Conservation (phyloP, 2,329 filamentous ascomycete genomes). For the Cordyceps tenuipes region DNA sequence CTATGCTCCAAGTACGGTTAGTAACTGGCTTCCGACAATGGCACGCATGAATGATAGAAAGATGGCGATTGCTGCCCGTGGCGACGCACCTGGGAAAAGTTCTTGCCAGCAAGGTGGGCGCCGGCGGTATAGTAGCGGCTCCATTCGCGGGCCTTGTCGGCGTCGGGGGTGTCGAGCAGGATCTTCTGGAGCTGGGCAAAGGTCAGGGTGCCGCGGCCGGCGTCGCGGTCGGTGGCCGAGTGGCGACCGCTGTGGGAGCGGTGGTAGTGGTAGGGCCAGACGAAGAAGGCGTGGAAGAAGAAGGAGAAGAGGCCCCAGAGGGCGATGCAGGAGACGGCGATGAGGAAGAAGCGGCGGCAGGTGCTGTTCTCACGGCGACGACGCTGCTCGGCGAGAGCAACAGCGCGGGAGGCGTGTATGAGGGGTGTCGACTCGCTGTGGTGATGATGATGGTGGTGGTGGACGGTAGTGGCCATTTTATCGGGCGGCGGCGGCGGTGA, state of each 20-base stretch:
- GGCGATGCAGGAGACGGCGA: slow-evolving; percentile 48
- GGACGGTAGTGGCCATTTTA: slow-evolving; percentile 20
- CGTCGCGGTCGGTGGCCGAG: slow-evolving; percentile 19
- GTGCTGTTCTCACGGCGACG: slow-evolving; percentile 51
- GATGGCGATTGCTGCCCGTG: too few species aligned
- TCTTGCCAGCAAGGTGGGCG: slow-evolving; percentile 68
- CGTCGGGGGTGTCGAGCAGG: slow-evolving; percentile 49
- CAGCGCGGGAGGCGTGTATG: slow-evolving; percentile 53
- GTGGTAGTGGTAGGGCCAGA: slow-evolving; percentile 28
- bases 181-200: slow-evolving; percentile 48
- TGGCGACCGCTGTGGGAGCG: slow-evolving; percentile 24
- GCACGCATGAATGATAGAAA: too few species aligned
- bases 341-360: slow-evolving; percentile 57
- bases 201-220: slow-evolving; percentile 20
- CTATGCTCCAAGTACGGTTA: slow-evolving; percentile 21
- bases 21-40: too few species aligned
- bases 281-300: slow-evolving; percentile 37
- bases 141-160: slow-evolving; percentile 57
- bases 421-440: slow-evolving; percentile 55
- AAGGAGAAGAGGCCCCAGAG: slow-evolving; percentile 43
- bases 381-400: slow-evolving; percentile 36
- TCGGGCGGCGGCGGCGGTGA: not conserved
- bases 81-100: slow-evolving; percentile 54
- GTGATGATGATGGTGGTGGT: not conserved
- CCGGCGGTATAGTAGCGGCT: slow-evolving; percentile 71